A percentile compares a stretch with the other conserved stretches of the same genome.
Evolutionary conservation across 768 basidiomycete genomes (phyloP).

Genomic region (Calocera viscosa): DNA sequence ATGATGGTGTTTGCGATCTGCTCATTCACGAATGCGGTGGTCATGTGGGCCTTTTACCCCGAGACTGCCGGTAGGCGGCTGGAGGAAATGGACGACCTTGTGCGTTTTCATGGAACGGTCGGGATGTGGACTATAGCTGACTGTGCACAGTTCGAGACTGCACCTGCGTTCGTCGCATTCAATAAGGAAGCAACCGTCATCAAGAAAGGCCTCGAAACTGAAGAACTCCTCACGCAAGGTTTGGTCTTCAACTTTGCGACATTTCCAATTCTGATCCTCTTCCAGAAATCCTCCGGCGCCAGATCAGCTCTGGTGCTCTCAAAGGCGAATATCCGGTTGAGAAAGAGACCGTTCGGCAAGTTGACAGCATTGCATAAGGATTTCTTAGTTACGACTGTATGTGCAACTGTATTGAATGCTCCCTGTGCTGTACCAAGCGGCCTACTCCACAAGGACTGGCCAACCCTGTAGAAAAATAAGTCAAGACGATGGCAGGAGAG

Average conservation of each 20-base stretch:
- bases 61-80: neutral
- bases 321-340: neutral
- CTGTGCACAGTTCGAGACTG: neutral
- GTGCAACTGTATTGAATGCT: neutral
- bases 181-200: neutral
- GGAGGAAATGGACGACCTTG: conserved; percentile 5
- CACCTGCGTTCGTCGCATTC: neutral
- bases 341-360: neutral
- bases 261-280: neutral
- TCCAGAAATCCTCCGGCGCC: neutral
- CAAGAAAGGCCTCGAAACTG: neutral
- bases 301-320: neutral
- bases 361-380: neutral
- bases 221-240: neutral
- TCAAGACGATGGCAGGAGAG: neutral
- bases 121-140: neutral
- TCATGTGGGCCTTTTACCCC: conserved; percentile 10
- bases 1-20: conserved; percentile 9
- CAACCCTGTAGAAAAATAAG: neutral
- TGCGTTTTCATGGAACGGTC: neutral
- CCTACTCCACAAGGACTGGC: neutral
- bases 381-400: neutral
- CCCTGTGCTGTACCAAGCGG: too few species aligned
- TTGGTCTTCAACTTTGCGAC: neutral
- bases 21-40: conserved; percentile 10